Evolutionary conservation across 2,329 filamentous ascomycete genomes (phyloP).

Genomic region (Aspergillus sojae): DNA sequence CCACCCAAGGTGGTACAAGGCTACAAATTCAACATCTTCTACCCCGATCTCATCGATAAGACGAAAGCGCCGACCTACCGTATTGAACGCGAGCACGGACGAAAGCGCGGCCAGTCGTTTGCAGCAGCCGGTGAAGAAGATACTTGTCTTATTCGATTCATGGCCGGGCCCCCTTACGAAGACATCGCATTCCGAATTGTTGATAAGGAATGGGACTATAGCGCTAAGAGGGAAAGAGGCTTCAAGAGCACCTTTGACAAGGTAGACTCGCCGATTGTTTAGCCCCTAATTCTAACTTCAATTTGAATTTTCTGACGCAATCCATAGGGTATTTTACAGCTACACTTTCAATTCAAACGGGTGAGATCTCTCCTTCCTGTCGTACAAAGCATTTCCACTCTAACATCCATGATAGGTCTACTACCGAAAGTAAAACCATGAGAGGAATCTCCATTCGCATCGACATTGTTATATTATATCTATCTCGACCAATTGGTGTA

Average conservation of each 20-base stretch:
- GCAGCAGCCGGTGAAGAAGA: constrained; percentile 94
- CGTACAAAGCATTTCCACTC: constrained; percentile 2
- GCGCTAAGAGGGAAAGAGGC: constrained; percentile 88
- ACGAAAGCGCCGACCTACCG: constrained; percentile 92
- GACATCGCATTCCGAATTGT: constrained; percentile 97
- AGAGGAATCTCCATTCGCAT: background rate
- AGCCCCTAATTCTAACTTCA: background rate
- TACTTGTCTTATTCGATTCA: constrained; percentile 93
- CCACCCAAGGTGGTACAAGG: constrained; percentile 97
- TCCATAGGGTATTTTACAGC: constrained; percentile 80
- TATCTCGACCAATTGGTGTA: background rate
- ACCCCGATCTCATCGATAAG: constrained; percentile 94
- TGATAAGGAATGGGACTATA: constrained; percentile 99
- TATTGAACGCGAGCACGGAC: constrained; percentile 89
- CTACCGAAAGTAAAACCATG: constrained; percentile 48
- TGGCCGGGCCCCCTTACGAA: constrained; percentile 92
- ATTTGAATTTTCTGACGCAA: background rate
- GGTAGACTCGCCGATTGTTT: constrained; percentile 55
- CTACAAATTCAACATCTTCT: constrained; percentile 99
- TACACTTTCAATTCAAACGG: constrained; percentile 99
- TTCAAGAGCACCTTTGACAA: constrained; percentile 98
- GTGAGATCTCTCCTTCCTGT: constrained; percentile 51
- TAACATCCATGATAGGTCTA: constrained; percentile 41
- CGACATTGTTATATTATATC: background rate
- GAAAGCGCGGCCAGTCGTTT: constrained; percentile 87